Evolutionary conservation across 805 yeast species (phyloP).

Genomic region (Tanozyma kutaoensis): DNA sequence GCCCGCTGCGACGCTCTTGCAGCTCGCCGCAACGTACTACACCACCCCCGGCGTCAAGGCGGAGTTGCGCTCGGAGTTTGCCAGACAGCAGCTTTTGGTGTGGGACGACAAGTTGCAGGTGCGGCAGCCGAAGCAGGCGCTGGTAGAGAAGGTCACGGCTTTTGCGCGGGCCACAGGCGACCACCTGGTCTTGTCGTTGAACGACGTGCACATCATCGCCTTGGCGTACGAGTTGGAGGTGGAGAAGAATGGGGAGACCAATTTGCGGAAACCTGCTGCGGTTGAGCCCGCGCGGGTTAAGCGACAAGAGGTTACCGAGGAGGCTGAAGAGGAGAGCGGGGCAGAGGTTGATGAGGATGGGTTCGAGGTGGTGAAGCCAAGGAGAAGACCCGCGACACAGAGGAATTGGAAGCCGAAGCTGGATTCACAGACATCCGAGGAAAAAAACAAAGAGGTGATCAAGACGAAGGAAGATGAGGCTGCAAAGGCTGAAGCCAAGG

Average conservation of each 20-base stretch:
- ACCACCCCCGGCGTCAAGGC: conserved; percentile 87
- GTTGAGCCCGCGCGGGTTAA: conserved; percentile 23
- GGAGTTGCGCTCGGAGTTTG: conserved; percentile 79
- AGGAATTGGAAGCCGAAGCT: conserved; percentile 1
- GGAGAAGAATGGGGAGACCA: conserved; percentile 60
- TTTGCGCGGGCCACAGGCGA: conserved; percentile 91
- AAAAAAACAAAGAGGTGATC: conserved; percentile 40
- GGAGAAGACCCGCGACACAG: background rate
- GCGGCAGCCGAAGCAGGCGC: conserved; percentile 64
- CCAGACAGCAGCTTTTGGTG: conserved; percentile 61
- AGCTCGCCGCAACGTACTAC: conserved; percentile 56
- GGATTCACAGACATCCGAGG: conserved; percentile 29
- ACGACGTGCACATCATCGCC: conserved; percentile 89
- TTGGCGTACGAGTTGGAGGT: conserved; percentile 77
- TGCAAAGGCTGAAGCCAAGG: no score
- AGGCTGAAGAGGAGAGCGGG: conserved; percentile 1
- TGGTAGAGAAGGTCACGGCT: conserved; percentile 50
- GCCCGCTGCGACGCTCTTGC: conserved; percentile 58
- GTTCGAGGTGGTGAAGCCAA: conserved; percentile 8
- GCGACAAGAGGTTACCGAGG: background rate
- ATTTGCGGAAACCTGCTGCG: conserved; percentile 65
- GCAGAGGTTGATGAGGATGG: conserved; percentile 10
- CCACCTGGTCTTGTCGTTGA: conserved; percentile 69
- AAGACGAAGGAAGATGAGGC: no score
- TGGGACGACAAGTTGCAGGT: conserved; percentile 66